A percentile compares a stretch with the other conserved stretches of the same genome.
These are phyloP conservation scores for Solanum lycopersicoides DNA, from an alignment of 257 asterid species.

Conservation along the genomic window DNA sequence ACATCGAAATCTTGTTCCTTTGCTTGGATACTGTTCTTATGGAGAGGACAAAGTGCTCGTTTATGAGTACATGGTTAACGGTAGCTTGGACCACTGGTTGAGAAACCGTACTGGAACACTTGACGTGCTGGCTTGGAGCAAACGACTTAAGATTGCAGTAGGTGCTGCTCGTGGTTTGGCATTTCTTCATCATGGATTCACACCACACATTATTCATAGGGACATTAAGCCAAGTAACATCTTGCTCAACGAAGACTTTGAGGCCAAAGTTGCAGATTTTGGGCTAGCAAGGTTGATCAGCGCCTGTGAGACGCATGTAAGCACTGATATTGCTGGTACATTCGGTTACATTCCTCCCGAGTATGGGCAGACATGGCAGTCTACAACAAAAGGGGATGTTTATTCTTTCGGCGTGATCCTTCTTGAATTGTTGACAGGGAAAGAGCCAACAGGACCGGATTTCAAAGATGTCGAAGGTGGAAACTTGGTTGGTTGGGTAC, in stretches of 20 bases:
- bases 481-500: slow-evolving; percentile 82
- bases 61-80: slow-evolving; percentile 82
- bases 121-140: slow-evolving; percentile 43
- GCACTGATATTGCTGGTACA: slow-evolving; percentile 85
- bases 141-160: slow-evolving; percentile 52
- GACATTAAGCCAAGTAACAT: slow-evolving; percentile 86
- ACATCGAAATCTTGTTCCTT: slow-evolving; percentile 67
- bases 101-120: slow-evolving; percentile 51
- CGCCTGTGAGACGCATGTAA: slow-evolving; percentile 87
- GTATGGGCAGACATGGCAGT: slow-evolving; percentile 80
- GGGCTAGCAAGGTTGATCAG: slow-evolving; percentile 81
- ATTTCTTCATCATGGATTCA: slow-evolving; percentile 80
- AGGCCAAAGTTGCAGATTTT: slow-evolving; percentile 82
- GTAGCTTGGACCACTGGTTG: slow-evolving; percentile 81
- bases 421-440: slow-evolving; percentile 69
- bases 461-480: slow-evolving; percentile 80
- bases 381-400: slow-evolving; percentile 78
- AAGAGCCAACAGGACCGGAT: slow-evolving; percentile 83
- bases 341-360: slow-evolving; percentile 92
- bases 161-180: slow-evolving; percentile 87
- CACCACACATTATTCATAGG: slow-evolving; percentile 82
- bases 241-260: slow-evolving; percentile 57
- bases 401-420: slow-evolving; percentile 84
- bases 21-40: slow-evolving; percentile 76
- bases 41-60: slow-evolving; percentile 81